phyloP scores from a whole-genome alignment of 768 basidiomycete species.

The Psilocybe tampanensis region DNA sequence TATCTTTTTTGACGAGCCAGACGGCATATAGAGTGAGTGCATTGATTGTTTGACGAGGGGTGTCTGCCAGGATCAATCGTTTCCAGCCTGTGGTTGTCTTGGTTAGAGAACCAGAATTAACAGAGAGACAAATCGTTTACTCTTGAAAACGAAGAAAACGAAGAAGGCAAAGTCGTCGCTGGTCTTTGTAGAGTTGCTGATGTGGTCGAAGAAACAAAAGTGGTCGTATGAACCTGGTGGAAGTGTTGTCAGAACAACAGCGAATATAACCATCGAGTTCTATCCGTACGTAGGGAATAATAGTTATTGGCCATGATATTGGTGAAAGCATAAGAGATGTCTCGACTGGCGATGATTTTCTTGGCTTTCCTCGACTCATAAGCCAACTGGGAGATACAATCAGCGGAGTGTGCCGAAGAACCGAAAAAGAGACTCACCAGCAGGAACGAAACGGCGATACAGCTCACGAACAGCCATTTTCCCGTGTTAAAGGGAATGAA shows the following conservation, averaged over 20 bases:
- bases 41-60: conserved; percentile 97
- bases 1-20: conserved; percentile 47
- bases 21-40: conserved; percentile 96
- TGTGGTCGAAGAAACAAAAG: conserved; percentile 98
- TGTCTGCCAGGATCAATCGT: conserved; percentile 76
- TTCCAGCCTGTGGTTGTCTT: conserved; percentile 39
- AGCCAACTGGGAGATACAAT: conserved; percentile 50
- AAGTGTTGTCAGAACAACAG: conserved; percentile 9
- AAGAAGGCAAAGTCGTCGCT: conserved; percentile 99
- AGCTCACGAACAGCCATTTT: conserved; percentile 97
- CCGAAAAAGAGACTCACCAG: conserved; percentile 58
- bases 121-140: conserved; percentile 43
- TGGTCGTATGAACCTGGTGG: conserved; percentile 87
- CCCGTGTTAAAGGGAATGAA: conserved; percentile 87
- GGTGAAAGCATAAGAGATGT: conserved; percentile 98
- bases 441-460: conserved; percentile 98
- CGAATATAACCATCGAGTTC: not conserved
- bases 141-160: conserved; percentile 99
- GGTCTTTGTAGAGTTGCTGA: conserved; percentile 92
- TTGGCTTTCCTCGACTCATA: conserved; percentile 93
- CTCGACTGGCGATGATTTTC: conserved; percentile 92
- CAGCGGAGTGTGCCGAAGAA: not conserved
- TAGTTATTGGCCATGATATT: conserved; percentile 97
- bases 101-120: not conserved
- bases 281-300: conserved; percentile 88